Conservation (phyloP, 768 basidiomycete genomes). For the Leucosporidium yakuticum region DNA sequence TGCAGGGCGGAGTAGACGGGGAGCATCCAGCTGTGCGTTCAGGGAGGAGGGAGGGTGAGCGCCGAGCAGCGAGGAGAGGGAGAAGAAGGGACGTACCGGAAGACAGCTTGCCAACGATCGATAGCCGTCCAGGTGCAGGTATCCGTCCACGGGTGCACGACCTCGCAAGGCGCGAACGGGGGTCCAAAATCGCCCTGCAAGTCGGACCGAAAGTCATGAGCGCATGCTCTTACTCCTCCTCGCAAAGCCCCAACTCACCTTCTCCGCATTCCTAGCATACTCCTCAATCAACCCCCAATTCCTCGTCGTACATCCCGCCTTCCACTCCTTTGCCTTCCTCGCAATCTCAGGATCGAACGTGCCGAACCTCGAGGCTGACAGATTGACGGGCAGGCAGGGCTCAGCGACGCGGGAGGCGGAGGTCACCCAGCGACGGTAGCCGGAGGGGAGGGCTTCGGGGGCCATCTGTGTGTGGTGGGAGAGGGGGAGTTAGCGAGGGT, state of each 20-base stretch:
- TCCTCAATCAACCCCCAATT: constrained; percentile 38
- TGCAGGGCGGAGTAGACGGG: constrained; percentile 77
- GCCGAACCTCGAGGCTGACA: constrained; percentile 2
- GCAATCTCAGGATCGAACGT: constrained; percentile 21
- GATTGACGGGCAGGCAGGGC: constrained; percentile 28
- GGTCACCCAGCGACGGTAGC: constrained; percentile 35
- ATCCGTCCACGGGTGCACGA: constrained; percentile 69
- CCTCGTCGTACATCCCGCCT: constrained; percentile 33
- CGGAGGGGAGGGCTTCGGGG: constrained; percentile 33
- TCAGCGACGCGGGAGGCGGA: constrained; percentile 29
- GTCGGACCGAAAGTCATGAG: too few relatives aligned
- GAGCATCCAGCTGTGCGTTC: constrained; percentile 42
- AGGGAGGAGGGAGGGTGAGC: not conserved
- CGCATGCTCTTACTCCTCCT: too few relatives aligned
- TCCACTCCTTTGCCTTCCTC: constrained; percentile 15
- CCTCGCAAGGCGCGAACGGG: constrained; percentile 47
- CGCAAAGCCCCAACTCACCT: constrained; percentile 18
- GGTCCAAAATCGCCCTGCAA: constrained; percentile 40
- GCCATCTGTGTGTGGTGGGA: constrained; percentile 24
- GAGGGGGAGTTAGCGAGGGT: not conserved
- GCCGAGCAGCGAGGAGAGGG: not conserved
- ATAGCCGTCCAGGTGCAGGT: constrained; percentile 57
- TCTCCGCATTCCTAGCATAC: constrained; percentile 19
- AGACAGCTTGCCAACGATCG: constrained; percentile 72
- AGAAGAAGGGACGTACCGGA: constrained; percentile 59